Evolutionary conservation across 805 yeast species (phyloP).

Genomic region (Saccharomyces eubayanus): DNA sequence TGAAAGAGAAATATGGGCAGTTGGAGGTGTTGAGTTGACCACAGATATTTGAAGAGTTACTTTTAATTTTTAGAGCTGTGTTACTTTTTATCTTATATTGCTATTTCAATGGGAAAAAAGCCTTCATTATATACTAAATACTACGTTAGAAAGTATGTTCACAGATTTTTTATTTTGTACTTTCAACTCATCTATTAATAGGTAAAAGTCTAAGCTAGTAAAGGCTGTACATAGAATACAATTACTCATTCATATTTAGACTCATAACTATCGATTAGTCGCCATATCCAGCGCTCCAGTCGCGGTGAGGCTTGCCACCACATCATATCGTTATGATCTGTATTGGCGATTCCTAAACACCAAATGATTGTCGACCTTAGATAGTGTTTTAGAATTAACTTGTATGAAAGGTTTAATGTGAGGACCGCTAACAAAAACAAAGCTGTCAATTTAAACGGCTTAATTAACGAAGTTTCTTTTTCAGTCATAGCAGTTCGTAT

Average conservation of each 20-base stretch:
- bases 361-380: neutral
- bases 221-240: neutral
- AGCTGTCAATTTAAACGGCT: neutral
- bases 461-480: neutral
- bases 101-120: neutral
- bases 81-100: neutral
- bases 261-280: constrained; percentile 15
- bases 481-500: neutral
- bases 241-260: neutral
- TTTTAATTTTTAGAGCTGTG: neutral
- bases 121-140: neutral
- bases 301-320: constrained; percentile 27
- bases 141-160: neutral
- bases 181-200: neutral
- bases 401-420: neutral
- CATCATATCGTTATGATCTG: constrained; percentile 10
- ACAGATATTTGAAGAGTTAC: constrained; percentile 15
- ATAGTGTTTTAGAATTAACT: neutral
- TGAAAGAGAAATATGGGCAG: constrained; percentile 80
- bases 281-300: constrained; percentile 21
- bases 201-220: neutral
- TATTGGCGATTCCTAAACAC: constrained; percentile 3
- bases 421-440: neutral
- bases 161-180: neutral
- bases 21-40: constrained; percentile 55